Percentiles rank a stretch among this genome's conserved stretches.
Evolutionary conservation across 2,329 filamentous ascomycete species (phyloP).

Genomic region (Ophiocordyceps camponoti-rufipedis): DNA sequence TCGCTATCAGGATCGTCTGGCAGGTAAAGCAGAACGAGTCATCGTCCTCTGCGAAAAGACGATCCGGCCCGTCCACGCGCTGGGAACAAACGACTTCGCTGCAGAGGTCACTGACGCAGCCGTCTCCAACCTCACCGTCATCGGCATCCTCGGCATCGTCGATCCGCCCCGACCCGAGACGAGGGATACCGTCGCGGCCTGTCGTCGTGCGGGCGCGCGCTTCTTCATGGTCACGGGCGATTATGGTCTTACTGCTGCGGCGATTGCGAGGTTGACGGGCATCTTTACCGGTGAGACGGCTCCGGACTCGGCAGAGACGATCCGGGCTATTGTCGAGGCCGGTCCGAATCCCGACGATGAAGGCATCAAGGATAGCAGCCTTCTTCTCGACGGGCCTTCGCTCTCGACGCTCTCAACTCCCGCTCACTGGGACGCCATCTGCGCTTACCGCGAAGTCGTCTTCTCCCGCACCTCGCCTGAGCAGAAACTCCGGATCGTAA

Average conservation of each 20-base stretch:
- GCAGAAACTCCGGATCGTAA: constrained; percentile 56
- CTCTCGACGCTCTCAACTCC: not conserved
- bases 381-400: constrained; percentile 29
- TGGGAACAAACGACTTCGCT: constrained; percentile 26
- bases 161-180: constrained; percentile 27
- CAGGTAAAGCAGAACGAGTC: constrained; percentile 22
- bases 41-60: constrained; percentile 22
- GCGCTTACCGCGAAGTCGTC: constrained; percentile 39
- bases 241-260: constrained; percentile 38
- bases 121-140: constrained; percentile 23
- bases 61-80: constrained; percentile 8
- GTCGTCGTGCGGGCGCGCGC: constrained; percentile 23
- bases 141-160: constrained; percentile 33
- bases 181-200: constrained; percentile 19
- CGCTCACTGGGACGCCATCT: constrained; percentile 23
- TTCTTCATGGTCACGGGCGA: constrained; percentile 31
- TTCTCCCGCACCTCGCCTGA: constrained; percentile 51
- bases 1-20: constrained; percentile 19
- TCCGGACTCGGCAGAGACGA: constrained; percentile 13
- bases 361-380: constrained; percentile 2
- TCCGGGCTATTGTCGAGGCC: constrained; percentile 3
- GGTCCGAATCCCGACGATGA: not conserved
- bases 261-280: constrained; percentile 46
- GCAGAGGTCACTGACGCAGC: constrained; percentile 26
- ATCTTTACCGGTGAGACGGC: constrained; percentile 36